A percentile compares a stretch with the other conserved stretches of the same genome.
phyloP scores from a whole-genome alignment of 176 grass and related monocot genomes.

The Paspalum notatum region DNA sequence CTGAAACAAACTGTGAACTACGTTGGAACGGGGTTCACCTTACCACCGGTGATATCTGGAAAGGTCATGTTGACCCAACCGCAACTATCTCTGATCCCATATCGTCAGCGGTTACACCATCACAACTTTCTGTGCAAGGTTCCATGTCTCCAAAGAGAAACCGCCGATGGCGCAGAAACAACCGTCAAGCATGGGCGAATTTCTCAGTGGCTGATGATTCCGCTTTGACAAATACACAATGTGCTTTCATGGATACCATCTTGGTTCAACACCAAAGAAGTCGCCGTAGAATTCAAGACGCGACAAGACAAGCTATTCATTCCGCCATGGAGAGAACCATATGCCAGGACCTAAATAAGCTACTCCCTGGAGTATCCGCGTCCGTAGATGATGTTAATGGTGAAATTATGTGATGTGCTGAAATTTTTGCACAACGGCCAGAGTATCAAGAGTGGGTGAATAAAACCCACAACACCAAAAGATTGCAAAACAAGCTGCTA shows the following conservation, averaged over 20 bases:
- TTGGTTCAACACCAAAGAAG: background rate
- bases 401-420: background rate
- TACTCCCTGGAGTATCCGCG: background rate
- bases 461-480: no score
- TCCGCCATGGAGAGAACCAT: background rate
- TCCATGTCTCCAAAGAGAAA: background rate
- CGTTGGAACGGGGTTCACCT: background rate
- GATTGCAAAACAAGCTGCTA: background rate
- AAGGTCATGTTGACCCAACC: background rate
- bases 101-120: background rate
- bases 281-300: background rate
- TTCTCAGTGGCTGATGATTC: background rate
- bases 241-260: no score
- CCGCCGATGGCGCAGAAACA: background rate
- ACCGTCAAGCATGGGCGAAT: background rate
- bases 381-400: background rate
- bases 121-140: background rate
- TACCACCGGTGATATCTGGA: background rate
- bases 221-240: background rate
- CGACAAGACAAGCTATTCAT: background rate
- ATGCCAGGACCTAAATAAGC: background rate
- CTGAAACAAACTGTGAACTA: background rate
- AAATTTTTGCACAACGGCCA: background rate
- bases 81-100: background rate
- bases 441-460: background rate